These are phyloP conservation scores for Yamadazyma mexicana DNA, from an alignment of 1,139 yeast species.

Conservation along the genomic window DNA sequence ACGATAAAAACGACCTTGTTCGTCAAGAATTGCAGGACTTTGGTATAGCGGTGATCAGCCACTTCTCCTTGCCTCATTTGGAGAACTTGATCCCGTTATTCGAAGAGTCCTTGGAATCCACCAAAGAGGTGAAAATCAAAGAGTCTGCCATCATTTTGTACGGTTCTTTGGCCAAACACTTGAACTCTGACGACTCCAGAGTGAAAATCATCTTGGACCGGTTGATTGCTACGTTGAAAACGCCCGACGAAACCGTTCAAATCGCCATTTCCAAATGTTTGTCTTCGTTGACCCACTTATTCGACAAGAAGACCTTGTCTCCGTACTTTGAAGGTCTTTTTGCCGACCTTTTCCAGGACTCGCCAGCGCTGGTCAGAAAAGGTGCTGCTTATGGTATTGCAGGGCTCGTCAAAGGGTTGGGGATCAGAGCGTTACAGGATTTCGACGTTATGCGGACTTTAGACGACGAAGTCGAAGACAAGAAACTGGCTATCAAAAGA, in stretches of 20 bases:
- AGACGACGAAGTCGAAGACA: constrained; percentile 87
- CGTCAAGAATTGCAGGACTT: constrained; percentile 86
- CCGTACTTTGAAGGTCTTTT: constrained; percentile 59
- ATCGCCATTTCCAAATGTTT: constrained; percentile 82
- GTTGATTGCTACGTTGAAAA: constrained; percentile 70
- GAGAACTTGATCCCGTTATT: constrained; percentile 77
- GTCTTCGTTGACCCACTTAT: constrained; percentile 72
- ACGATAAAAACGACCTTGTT: constrained; percentile 71
- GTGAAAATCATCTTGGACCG: constrained; percentile 65
- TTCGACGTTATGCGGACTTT: constrained; percentile 75
- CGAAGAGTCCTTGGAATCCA: constrained; percentile 57
- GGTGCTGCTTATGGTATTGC: constrained; percentile 98
- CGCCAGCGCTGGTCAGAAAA: constrained; percentile 59
- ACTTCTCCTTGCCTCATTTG: constrained; percentile 63
- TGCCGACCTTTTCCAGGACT: constrained; percentile 49
- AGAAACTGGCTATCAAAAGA: constrained; percentile 69
- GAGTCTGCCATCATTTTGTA: constrained; percentile 84
- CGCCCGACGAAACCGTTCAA: constrained; percentile 89
- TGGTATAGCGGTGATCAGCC: constrained; percentile 70
- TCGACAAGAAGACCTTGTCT: constrained; percentile 45
- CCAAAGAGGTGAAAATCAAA: constrained; percentile 62
- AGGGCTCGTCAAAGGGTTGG: constrained; percentile 88
- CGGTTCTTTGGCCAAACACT: constrained; percentile 85
- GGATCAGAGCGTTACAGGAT: constrained; percentile 73
- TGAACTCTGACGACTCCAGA: constrained; percentile 63